Conservation (phyloP, 805 yeast species). For the Barnettozyma sp. region DNA sequence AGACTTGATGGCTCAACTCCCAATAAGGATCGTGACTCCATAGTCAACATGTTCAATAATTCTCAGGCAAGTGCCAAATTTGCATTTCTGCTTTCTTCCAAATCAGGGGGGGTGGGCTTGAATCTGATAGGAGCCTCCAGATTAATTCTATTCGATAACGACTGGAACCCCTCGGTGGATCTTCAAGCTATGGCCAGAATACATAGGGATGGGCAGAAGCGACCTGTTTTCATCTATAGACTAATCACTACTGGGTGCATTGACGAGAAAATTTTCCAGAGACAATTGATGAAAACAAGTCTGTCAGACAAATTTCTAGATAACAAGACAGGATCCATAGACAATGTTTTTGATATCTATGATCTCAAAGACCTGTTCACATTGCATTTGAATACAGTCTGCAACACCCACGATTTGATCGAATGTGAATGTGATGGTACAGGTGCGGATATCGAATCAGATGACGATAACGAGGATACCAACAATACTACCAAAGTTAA, state of each 20-base stretch:
- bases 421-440: conserved; percentile 55
- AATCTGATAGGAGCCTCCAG: conserved; percentile 89
- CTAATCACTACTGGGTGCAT: conserved; percentile 82
- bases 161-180: conserved; percentile 95
- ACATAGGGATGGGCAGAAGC: conserved; percentile 87
- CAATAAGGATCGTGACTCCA: conserved; percentile 50
- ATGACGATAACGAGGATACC: conserved; percentile 16
- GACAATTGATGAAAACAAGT: conserved; percentile 80
- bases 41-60: conserved; percentile 53
- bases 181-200: conserved; percentile 93
- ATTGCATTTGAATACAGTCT: conserved; percentile 38
- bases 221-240: conserved; percentile 74
- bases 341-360: conserved; percentile 58
- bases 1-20: conserved; percentile 86
- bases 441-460: conserved; percentile 33
- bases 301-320: conserved; percentile 67
- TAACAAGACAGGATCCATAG: conserved; percentile 36
- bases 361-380: conserved; percentile 76
- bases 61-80: conserved; percentile 29
- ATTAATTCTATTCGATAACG: conserved; percentile 79
- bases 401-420: conserved; percentile 75
- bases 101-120: conserved; percentile 91
- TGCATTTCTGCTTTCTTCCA: conserved; percentile 75
- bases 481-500: conserved; percentile 21
- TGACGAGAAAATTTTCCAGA: conserved; percentile 89